phyloP scores from a whole-genome alignment of 768 basidiomycete species.

The Rhizopogon roseolus region DNA sequence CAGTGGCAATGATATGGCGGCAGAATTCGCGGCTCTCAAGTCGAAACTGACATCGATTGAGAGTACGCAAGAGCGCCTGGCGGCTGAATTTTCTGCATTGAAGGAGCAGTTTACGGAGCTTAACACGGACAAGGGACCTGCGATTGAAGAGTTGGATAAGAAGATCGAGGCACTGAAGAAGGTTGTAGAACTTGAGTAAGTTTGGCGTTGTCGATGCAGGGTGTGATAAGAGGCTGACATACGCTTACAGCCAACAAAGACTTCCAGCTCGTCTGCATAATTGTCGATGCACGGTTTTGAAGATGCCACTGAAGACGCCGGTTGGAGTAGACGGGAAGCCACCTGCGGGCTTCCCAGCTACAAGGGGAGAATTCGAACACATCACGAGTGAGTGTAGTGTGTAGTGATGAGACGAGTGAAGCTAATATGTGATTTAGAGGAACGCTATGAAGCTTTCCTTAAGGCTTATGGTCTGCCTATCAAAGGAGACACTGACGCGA shows the following conservation, averaged over 20 bases:
- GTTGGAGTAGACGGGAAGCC: constrained; percentile 29
- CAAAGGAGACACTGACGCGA: constrained; percentile 36
- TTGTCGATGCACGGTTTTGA: constrained; percentile 26
- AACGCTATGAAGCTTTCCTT: constrained; percentile 35
- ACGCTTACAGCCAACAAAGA: constrained; percentile 28
- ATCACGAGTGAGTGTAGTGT: constrained; percentile 30
- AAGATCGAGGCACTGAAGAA: constrained; percentile 28
- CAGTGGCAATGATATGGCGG: constrained; percentile 9
- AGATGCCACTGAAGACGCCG: constrained; percentile 26
- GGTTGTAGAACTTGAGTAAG: constrained; percentile 30
- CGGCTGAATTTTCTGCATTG: constrained; percentile 26
- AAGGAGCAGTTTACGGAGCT: constrained; percentile 17
- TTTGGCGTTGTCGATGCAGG: background rate
- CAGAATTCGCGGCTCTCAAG: constrained; percentile 14
- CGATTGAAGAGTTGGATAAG: constrained; percentile 30
- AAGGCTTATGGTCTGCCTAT: constrained; percentile 29
- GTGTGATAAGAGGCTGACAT: background rate
- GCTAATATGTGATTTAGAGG: constrained; percentile 22
- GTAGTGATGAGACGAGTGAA: background rate
- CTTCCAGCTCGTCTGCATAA: constrained; percentile 34
- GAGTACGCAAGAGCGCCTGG: constrained; percentile 27
- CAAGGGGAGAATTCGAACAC: constrained; percentile 41
- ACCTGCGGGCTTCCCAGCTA: constrained; percentile 29
- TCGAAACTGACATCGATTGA: constrained; percentile 28
- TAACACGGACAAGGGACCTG: constrained; percentile 12